Conservation (phyloP, 2,329 filamentous ascomycete genomes). For the Trichoderma gracile region DNA sequence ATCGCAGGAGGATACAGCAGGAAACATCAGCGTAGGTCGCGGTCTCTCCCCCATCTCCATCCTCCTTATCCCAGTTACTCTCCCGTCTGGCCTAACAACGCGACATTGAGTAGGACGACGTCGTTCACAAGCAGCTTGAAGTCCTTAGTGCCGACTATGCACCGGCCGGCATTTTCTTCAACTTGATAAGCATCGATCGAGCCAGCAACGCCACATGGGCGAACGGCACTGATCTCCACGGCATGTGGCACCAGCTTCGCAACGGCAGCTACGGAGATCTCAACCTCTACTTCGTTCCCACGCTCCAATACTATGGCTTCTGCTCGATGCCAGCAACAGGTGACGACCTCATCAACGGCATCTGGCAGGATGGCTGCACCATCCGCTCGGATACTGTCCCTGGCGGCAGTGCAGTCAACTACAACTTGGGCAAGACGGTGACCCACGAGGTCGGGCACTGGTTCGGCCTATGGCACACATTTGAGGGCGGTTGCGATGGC, state of each 20-base stretch:
- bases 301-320: slow-evolving; percentile 36
- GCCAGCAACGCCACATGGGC: slow-evolving; percentile 50
- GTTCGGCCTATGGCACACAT: slow-evolving; percentile 48
- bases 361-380: slow-evolving; percentile 29
- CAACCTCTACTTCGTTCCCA: slow-evolving; percentile 49
- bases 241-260: slow-evolving; percentile 41
- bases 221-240: slow-evolving; percentile 39
- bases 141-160: slow-evolving; percentile 48
- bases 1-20: neutral
- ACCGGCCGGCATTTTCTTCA: slow-evolving; percentile 46
- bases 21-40: slow-evolving; percentile 3
- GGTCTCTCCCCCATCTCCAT: neutral
- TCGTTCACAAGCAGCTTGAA: slow-evolving; percentile 41
- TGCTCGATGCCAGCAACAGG: slow-evolving; percentile 44
- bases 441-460: slow-evolving; percentile 48
- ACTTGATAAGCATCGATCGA: slow-evolving; percentile 43
- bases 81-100: neutral
- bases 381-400: slow-evolving; percentile 28
- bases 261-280: slow-evolving; percentile 44
- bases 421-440: slow-evolving; percentile 32
- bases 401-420: slow-evolving; percentile 35
- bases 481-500: slow-evolving; percentile 39
- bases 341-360: slow-evolving; percentile 16
- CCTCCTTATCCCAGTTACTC: neutral
- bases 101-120: slow-evolving; percentile 12